Evolutionary conservation across 192 early-diverging fungal genomes (phyloP), one percentile per base, ranked within the genome.

Genomic region (Dissophora ornata): DNA sequence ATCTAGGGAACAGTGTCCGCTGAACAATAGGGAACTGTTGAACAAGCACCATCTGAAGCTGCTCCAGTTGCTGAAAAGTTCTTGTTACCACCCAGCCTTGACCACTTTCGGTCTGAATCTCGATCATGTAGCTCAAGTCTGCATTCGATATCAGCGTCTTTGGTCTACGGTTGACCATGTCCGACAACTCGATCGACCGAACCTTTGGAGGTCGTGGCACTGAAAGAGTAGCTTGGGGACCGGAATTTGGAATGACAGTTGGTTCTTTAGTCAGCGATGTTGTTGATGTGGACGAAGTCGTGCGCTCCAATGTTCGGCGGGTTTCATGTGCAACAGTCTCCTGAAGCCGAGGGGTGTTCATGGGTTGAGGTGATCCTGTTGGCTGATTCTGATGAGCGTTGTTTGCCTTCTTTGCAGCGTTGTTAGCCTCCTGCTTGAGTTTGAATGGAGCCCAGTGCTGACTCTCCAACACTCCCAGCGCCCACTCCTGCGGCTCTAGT

Each of bases 21-120:
- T 75, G 71, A 22, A 75, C 71, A 6, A 75, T 51, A 0, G 71
- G 71, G 41, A 61, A 75, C 33, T 75, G 63, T 8, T 67, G 63
- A 0, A 67, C 36, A n/a, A 75, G 63, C 5, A 41, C 40, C n/a
- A 28, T 47, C 10, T 75, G 63, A 8, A 75, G 42, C 22, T 75
- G 71, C 51, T 75, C 71, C 16, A 75, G 30, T 36, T 75, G 71
- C 22, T 75, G 71, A 22, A 75, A 75, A 1, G 71, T 60, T 25
- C 71, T 57, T 1, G 71, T 75, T 6, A 75, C 57, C 71, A 75
- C 52, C 71, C 71, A 75, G 1, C 71, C 71, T 5, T 75, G 71
- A 10, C 63, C 71, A 21, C 42, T 44, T n/a, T 67, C 53, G 1
- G 63, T 58, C 44, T 75, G 71, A 11, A 75, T 34, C 45, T 75